A percentile compares a stretch with the other conserved stretches of the same genome.
Conservation (phyloP, 305 asterid species). For the Solanum hybrid region DNA sequence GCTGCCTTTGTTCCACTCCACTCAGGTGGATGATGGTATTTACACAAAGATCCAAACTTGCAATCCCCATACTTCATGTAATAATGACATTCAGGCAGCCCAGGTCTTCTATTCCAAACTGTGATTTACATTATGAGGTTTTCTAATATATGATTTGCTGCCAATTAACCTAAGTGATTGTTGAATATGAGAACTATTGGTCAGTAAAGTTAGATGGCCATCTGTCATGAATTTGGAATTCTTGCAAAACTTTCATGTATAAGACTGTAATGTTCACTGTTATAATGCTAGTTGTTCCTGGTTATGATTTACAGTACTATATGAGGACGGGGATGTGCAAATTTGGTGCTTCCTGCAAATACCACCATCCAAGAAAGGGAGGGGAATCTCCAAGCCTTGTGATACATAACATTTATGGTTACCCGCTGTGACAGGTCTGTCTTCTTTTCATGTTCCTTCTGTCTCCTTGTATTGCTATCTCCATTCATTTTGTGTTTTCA, state of each 20-base stretch:
- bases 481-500: background rate
- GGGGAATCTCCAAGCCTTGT: slow-evolving; percentile 49
- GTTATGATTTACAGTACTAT: slow-evolving; percentile 47
- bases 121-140: background rate
- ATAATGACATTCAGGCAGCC: slow-evolving; percentile 78
- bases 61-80: slow-evolving; percentile 79
- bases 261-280: background rate
- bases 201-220: background rate
- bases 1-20: slow-evolving; percentile 46
- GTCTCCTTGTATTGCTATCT: background rate
- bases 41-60: slow-evolving; percentile 76
- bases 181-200: background rate
- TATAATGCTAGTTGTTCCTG: background rate
- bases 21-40: slow-evolving; percentile 79
- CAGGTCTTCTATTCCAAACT: slow-evolving; percentile 33
- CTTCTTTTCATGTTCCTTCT: slow-evolving; percentile 7
- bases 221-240: background rate
- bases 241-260: background rate
- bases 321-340: slow-evolving; percentile 85
- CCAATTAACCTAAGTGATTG: background rate
- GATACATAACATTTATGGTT: slow-evolving; percentile 52
- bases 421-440: slow-evolving; percentile 75
- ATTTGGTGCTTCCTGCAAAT: slow-evolving; percentile 91
- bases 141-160: background rate
- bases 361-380: slow-evolving; percentile 91